Evolutionary conservation across 768 basidiomycete genomes (phyloP).

Genomic region (Leccinum ochraceum): DNA sequence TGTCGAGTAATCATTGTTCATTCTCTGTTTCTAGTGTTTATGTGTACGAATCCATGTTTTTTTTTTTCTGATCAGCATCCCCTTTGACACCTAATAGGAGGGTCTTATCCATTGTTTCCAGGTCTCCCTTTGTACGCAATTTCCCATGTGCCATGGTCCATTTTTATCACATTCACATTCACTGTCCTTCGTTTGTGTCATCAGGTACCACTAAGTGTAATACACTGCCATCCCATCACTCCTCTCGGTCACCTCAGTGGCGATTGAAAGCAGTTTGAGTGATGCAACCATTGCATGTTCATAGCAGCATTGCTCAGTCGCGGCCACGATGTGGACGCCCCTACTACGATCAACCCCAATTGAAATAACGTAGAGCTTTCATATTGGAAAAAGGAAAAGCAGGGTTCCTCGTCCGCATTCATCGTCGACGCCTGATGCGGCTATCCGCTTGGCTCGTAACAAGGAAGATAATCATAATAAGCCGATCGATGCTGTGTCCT

Average conservation of each 20-base stretch:
- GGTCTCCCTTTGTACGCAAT: constrained; percentile 9
- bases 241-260: constrained; percentile 1
- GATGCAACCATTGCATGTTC: background rate
- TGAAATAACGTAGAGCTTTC: constrained; percentile 4
- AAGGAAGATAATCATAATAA: constrained; percentile 15
- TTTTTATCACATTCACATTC: constrained; percentile 21
- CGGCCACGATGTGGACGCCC: constrained; percentile 10
- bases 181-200: constrained; percentile 30
- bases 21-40: constrained; percentile 18
- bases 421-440: constrained; percentile 16
- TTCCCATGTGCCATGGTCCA: constrained; percentile 16
- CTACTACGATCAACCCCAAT: constrained; percentile 5
- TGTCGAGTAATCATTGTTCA: constrained; percentile 54
- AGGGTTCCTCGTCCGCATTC: constrained; percentile 17
- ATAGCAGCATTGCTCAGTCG: constrained; percentile 6
- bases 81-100: constrained; percentile 17
- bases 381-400: constrained; percentile 12
- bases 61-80: constrained; percentile 19
- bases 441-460: constrained; percentile 10
- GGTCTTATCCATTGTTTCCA: constrained; percentile 22
- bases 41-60: constrained; percentile 22
- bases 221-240: constrained; percentile 20
- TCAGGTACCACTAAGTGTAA: constrained; percentile 29
- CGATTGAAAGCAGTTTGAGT: constrained; percentile 1
- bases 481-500: constrained; percentile 14